phyloP scores from a whole-genome alignment of 352 stramenopile genomes.

The Hyaloperonospora arabidopsidis region DNA sequence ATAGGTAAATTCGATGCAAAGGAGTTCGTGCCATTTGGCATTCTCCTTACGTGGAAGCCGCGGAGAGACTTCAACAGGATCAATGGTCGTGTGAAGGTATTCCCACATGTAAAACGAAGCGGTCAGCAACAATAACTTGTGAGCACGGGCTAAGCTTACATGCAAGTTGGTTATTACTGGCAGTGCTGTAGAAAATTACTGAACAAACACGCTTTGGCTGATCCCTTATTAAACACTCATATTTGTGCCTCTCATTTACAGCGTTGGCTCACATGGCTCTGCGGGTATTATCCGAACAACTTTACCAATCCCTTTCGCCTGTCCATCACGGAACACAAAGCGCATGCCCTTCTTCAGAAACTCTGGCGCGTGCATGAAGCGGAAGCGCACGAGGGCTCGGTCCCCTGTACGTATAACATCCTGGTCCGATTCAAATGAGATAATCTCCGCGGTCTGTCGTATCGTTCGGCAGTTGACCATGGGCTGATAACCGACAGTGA shows the following conservation, averaged over 20 bases:
- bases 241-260: constrained; percentile 5
- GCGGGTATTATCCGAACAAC: constrained; percentile 65
- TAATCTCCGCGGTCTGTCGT: constrained; percentile 85
- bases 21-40: too few relatives aligned
- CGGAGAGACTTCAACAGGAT: too few relatives aligned
- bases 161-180: too few relatives aligned
- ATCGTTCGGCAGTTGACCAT: constrained; percentile 92
- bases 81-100: too few relatives aligned
- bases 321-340: constrained; percentile 97
- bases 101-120: too few relatives aligned
- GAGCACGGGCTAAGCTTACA: constrained; percentile 30
- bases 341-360: constrained; percentile 94
- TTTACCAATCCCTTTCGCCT: constrained; percentile 95
- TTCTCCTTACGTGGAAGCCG: too few relatives aligned
- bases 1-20: too few relatives aligned
- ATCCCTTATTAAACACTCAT: constrained; percentile 1
- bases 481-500: constrained; percentile 89
- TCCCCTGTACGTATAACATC: constrained; percentile 88
- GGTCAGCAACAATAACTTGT: constrained; percentile 14
- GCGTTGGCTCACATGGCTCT: constrained; percentile 15
- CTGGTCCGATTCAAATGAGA: constrained; percentile 75
- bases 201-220: too few relatives aligned
- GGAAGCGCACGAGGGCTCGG: constrained; percentile 82
- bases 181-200: too few relatives aligned
- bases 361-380: constrained; percentile 89